Percentiles rank a stretch among this genome's conserved stretches.
These are phyloP conservation scores for Cudoniella acicularis DNA, from an alignment of 495 filamentous ascomycete genomes.

Conservation along the genomic window DNA sequence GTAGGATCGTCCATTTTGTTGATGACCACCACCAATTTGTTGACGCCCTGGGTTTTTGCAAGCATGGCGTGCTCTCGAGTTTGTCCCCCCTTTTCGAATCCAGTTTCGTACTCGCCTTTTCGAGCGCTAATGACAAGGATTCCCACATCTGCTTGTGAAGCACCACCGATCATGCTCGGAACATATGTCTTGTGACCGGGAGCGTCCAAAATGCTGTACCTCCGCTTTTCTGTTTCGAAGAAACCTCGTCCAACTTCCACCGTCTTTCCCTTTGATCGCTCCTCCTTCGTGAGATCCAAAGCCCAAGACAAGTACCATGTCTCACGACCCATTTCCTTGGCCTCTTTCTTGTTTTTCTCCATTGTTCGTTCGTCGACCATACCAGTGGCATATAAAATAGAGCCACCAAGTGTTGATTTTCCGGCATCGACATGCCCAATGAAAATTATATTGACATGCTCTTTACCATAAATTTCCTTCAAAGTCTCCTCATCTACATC, in stretches of 20 bases:
- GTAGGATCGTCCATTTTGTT: conserved; percentile 99
- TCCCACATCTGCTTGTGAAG: conserved; percentile 93
- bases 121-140: conserved; percentile 94
- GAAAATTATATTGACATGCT: conserved; percentile 98
- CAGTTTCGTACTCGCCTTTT: conserved; percentile 98
- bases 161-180: conserved; percentile 93
- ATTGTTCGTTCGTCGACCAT: conserved; percentile 99
- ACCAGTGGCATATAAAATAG: conserved; percentile 86
- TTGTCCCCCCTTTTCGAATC: conserved; percentile 98
- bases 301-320: conserved; percentile 99
- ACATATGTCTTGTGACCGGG: conserved; percentile 97
- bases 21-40: conserved; percentile 87
- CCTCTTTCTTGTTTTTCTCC: conserved; percentile 96
- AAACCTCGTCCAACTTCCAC: conserved; percentile 95
- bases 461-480: conserved; percentile 96
- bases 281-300: conserved; percentile 92
- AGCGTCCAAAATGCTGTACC: conserved; percentile 93
- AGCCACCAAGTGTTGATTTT: conserved; percentile 92
- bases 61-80: conserved; percentile 96
- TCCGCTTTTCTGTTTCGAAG: conserved; percentile 87
- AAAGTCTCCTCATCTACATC: conserved; percentile 89
- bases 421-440: conserved; percentile 97
- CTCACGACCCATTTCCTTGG: conserved; percentile 93
- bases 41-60: conserved; percentile 96
- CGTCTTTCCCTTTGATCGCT: conserved; percentile 95